These are phyloP conservation scores for Fraxinus dipetala DNA, from an alignment of 305 asterid genomes.

Conservation along the genomic window DNA sequence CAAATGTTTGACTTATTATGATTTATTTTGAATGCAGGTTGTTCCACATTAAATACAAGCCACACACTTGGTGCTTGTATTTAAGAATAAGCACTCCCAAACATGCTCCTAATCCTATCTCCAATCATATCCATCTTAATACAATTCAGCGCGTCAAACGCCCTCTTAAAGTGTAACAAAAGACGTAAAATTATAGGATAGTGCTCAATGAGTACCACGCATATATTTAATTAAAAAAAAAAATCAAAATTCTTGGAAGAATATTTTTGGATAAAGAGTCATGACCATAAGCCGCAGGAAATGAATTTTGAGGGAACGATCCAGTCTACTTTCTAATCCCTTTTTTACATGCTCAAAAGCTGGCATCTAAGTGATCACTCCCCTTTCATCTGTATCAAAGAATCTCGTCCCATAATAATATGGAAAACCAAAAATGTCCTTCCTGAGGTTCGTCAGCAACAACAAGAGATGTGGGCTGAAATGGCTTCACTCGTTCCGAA, in stretches of 20 bases:
- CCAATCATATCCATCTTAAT: neutral
- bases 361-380: conserved; percentile 11
- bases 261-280: neutral
- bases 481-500: conserved; percentile 67
- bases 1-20: neutral
- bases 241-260: neutral
- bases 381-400: conserved; percentile 6
- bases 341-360: neutral
- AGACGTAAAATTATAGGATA: neutral
- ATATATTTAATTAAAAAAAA: neutral
- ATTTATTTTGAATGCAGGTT: too few relatives aligned
- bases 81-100: neutral
- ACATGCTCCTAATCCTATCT: neutral
- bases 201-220: neutral
- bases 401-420: conserved; percentile 4
- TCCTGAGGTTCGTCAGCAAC: conserved; percentile 11
- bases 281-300: conserved; percentile 15
- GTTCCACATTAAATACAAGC: neutral
- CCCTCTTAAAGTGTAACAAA: neutral
- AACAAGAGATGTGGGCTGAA: neutral
- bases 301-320: conserved; percentile 1
- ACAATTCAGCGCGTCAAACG: neutral
- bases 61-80: neutral
- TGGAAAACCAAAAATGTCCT: neutral
- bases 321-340: conserved; percentile 3